phyloP scores from a whole-genome alignment of 2,329 filamentous ascomycete species.

The Botrytis aclada region DNA sequence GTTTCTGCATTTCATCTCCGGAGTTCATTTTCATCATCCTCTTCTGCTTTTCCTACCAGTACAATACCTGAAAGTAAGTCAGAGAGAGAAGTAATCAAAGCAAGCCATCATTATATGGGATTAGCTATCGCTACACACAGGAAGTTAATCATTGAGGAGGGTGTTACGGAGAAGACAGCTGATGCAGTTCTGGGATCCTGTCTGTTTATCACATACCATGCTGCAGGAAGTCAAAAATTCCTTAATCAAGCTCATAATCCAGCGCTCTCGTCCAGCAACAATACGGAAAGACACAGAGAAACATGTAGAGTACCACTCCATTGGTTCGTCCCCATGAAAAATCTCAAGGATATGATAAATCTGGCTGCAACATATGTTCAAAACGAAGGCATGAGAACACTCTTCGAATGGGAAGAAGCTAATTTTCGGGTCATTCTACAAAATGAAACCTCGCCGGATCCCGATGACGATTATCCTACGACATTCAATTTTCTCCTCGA shows the following conservation, averaged over 20 bases:
- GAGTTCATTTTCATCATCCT: background rate
- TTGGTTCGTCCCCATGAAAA: conserved; percentile 11
- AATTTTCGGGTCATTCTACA: background rate
- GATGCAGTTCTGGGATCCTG: conserved; percentile 1
- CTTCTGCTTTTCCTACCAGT: background rate
- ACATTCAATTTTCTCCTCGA: conserved; percentile 4
- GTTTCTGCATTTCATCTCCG: conserved; percentile 7
- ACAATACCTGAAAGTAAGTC: background rate
- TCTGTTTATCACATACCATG: conserved; percentile 7
- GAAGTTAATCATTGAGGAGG: background rate
- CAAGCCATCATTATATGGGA: conserved; percentile 7
- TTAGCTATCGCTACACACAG: background rate
- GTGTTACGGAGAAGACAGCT: background rate
- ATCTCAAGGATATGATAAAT: background rate
- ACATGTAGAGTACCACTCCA: background rate
- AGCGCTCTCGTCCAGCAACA: too few relatives aligned
- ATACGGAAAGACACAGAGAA: background rate
- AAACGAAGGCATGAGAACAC: background rate
- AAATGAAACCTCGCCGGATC: background rate
- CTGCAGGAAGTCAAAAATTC: background rate
- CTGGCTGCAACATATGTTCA: background rate
- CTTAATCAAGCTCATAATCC: background rate
- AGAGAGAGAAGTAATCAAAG: background rate
- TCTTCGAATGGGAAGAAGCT: background rate
- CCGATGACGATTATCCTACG: background rate